These are phyloP conservation scores for Globisporangium iwayamae DNA, from an alignment of 352 stramenopile species.

Conservation along the genomic window DNA sequence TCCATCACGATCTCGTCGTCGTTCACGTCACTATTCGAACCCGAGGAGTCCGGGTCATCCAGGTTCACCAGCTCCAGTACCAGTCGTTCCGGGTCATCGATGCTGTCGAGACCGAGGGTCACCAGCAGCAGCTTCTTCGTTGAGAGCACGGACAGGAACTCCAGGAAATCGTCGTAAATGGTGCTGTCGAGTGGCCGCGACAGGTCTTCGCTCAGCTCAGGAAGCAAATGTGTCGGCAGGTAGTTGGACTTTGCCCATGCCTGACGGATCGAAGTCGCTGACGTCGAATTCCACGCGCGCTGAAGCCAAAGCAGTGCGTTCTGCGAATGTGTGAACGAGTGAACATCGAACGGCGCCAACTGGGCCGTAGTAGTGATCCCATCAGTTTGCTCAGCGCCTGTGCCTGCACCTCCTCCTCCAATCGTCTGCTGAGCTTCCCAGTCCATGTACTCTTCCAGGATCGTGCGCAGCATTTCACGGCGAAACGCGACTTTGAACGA, in stretches of 20 bases:
- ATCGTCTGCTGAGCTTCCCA: constrained; percentile 3
- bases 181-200: constrained; percentile 10
- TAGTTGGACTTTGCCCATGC: constrained; percentile 40
- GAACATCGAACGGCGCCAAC: constrained; percentile 31
- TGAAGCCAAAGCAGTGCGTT: constrained; percentile 48
- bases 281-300: constrained; percentile 36
- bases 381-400: constrained; percentile 12
- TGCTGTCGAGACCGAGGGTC: constrained; percentile 33
- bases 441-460: constrained; percentile 30
- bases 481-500: constrained; percentile 65
- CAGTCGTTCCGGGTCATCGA: constrained; percentile 23
- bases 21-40: constrained; percentile 21
- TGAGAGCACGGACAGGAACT: constrained; percentile 23
- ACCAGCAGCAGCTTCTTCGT: constrained; percentile 25
- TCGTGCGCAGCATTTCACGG: constrained; percentile 45
- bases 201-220: constrained; percentile 20
- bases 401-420: background rate
- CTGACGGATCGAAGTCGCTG: constrained; percentile 30
- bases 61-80: constrained; percentile 40
- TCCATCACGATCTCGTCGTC: constrained; percentile 65
- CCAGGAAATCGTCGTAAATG: constrained; percentile 16
- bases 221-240: constrained; percentile 26
- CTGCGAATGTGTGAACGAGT: constrained; percentile 38
- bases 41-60: constrained; percentile 31
- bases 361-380: background rate